Percentiles rank a stretch among this genome's conserved stretches.
phyloP scores from a whole-genome alignment of 352 stramenopile genomes.

The Globisporangium echinulatum region DNA sequence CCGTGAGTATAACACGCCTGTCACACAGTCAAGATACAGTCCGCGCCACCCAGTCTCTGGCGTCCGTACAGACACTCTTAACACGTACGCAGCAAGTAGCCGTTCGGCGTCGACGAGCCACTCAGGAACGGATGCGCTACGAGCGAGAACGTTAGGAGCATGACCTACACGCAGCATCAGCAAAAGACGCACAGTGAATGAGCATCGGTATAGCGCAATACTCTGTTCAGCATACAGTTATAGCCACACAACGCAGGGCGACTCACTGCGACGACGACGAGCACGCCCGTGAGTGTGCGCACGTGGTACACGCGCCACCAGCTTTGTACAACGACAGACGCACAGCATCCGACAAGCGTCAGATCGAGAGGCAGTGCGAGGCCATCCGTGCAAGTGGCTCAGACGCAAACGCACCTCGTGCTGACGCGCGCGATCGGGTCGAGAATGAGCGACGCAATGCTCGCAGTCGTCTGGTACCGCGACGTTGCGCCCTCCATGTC shows the following conservation, averaged over 20 bases:
- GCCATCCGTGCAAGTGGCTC: too few relatives aligned
- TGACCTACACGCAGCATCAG: constrained; percentile 15
- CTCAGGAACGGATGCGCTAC: constrained; percentile 34
- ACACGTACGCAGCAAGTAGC: constrained; percentile 43
- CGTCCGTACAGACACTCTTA: background rate
- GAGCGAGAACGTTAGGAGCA: constrained; percentile 44
- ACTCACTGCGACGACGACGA: constrained; percentile 42
- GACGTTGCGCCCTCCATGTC: constrained; percentile 33
- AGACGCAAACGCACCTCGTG: constrained; percentile 20
- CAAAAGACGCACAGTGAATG: background rate
- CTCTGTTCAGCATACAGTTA: background rate
- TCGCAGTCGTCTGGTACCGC: constrained; percentile 46
- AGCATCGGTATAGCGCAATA: too few relatives aligned
- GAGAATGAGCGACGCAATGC: constrained; percentile 43
- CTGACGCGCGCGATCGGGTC: constrained; percentile 36
- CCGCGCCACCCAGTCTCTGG: too few relatives aligned
- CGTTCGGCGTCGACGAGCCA: constrained; percentile 15
- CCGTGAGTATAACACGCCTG: too few relatives aligned
- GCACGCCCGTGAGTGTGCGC: constrained; percentile 19
- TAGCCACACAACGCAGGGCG: background rate
- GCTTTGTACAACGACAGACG: constrained; percentile 14
- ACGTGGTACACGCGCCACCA: constrained; percentile 48
- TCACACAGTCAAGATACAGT: too few relatives aligned
- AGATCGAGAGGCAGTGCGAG: background rate
- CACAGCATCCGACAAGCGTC: background rate